phyloP scores from a whole-genome alignment of 805 yeast species.

The Candida adriatica region DNA sequence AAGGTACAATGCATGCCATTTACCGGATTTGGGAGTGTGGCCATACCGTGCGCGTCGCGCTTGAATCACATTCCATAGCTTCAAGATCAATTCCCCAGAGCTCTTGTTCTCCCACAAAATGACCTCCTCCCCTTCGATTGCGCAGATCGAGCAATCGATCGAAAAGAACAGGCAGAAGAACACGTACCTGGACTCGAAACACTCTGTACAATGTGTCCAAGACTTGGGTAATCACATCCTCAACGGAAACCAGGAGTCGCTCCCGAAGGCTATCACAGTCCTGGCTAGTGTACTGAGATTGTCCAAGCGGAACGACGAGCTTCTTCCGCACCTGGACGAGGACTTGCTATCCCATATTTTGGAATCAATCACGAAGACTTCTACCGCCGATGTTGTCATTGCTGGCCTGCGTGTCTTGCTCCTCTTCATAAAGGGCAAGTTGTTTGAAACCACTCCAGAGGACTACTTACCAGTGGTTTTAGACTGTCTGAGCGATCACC shows the following conservation, averaged over 20 bases:
- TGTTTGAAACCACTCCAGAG: conserved; percentile 15
- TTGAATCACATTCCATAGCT: too few species aligned
- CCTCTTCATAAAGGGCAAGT: conserved; percentile 16
- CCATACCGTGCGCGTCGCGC: too few species aligned
- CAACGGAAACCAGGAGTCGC: conserved; percentile 22
- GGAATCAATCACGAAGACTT: conserved; percentile 33
- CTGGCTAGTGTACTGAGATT: conserved; percentile 45
- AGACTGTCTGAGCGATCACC: conserved; percentile 14
- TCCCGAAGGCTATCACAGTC: conserved; percentile 42
- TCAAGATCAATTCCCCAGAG: background rate
- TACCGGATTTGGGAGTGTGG: too few species aligned
- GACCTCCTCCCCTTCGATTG: conserved; percentile 5
- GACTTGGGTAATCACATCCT: conserved; percentile 31
- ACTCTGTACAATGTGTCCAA: conserved; percentile 13
- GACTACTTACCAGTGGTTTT: conserved; percentile 13
- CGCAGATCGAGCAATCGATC: conserved; percentile 16
- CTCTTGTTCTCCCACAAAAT: conserved; percentile 1
- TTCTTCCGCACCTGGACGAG: conserved; percentile 32
- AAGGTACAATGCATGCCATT: too few species aligned
- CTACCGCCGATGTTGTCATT: conserved; percentile 31
- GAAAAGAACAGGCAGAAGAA: conserved; percentile 15
- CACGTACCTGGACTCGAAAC: conserved; percentile 13
- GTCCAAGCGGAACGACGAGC: conserved; percentile 33
- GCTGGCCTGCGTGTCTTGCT: conserved; percentile 35
- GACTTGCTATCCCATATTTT: conserved; percentile 34